Conservation (phyloP, 495 filamentous ascomycete genomes). For the Aspergillus olivimuriae region DNA sequence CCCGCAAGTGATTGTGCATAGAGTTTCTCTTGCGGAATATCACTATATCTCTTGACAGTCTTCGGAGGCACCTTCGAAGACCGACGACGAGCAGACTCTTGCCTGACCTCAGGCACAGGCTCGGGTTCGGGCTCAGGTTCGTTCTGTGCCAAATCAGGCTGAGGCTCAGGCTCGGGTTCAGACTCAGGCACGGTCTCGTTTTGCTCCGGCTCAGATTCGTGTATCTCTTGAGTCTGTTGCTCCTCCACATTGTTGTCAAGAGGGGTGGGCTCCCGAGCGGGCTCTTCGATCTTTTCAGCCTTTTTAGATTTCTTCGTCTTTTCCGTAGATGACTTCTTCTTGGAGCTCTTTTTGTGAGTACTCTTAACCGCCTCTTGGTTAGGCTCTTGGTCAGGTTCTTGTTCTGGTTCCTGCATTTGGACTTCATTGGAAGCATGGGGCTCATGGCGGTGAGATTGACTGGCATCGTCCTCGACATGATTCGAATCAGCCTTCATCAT, state of each 20-base stretch:
- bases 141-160: too few species aligned
- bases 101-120: too few species aligned
- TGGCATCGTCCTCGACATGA: conserved; percentile 28
- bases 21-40: conserved; percentile 37
- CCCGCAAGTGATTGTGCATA: conserved; percentile 26
- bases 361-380: conserved; percentile 24
- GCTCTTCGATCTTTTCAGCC: conserved; percentile 23
- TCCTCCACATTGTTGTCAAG: conserved; percentile 7
- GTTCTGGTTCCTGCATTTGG: conserved; percentile 29
- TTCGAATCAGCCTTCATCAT: too few species aligned
- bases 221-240: not conserved
- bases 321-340: conserved; percentile 42
- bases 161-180: conserved; percentile 15
- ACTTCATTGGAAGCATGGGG: conserved; percentile 36
- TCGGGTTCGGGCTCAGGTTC: too few species aligned
- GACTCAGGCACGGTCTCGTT: conserved; percentile 8
- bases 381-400: conserved; percentile 29
- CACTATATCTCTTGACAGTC: conserved; percentile 39
- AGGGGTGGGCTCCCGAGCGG: conserved; percentile 3
- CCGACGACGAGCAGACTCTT: conserved; percentile 13
- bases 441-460: conserved; percentile 31
- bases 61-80: conserved; percentile 35
- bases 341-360: conserved; percentile 23
- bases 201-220: too few species aligned
- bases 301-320: conserved; percentile 33